Evolutionary conservation across 2,329 filamentous ascomycete genomes (phyloP).

Genomic region (Metarhizium rileyi): DNA sequence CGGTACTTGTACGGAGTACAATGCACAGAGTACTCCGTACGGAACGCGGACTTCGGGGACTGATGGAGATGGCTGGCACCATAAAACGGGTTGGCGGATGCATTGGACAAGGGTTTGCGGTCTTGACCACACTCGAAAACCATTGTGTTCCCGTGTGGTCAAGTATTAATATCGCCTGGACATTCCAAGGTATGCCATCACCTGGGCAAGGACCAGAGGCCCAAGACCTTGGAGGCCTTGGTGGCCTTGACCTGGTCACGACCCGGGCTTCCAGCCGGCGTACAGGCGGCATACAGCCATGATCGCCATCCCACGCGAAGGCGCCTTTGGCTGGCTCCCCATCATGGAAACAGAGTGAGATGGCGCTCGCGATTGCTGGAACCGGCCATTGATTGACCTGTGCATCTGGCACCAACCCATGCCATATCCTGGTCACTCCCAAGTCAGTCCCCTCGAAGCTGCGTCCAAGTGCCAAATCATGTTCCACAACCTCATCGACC

Average conservation of each 20-base stretch:
- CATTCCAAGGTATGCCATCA: background rate
- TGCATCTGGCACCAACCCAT: background rate
- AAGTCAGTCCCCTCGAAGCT: background rate
- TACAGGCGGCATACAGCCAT: background rate
- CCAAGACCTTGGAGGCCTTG: background rate
- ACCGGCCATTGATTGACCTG: background rate
- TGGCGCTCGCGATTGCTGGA: background rate
- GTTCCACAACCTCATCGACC: background rate
- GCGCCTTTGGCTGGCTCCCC: background rate
- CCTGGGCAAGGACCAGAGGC: background rate
- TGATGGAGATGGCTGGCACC: background rate
- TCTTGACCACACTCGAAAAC: background rate
- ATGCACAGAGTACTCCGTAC: background rate
- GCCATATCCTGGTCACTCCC: background rate
- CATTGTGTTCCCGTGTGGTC: slow-evolving; percentile 1
- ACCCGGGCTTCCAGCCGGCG: background rate
- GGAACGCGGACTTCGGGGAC: too few relatives aligned
- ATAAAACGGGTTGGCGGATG: background rate
- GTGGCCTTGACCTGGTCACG: background rate
- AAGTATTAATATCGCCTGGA: slow-evolving; percentile 9
- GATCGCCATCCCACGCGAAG: background rate
- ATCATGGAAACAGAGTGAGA: background rate
- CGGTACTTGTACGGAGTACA: background rate
- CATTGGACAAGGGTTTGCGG: background rate
- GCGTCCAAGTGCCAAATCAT: background rate